Evolutionary conservation across 2,329 filamentous ascomycete species (phyloP).

Genomic region (Cladophialophora chaetospira): DNA sequence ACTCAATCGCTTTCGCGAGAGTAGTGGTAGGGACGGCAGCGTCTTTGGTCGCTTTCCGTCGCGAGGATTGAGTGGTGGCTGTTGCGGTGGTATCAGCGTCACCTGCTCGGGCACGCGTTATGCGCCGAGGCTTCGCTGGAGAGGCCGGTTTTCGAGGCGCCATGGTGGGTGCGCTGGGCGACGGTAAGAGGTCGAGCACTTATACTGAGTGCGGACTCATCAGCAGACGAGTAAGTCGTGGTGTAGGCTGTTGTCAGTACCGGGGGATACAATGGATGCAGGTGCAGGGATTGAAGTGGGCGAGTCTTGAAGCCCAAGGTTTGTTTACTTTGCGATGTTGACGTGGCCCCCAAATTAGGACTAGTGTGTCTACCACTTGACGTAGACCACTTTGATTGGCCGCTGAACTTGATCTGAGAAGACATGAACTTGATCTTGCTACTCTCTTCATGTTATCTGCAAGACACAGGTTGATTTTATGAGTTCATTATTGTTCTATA

Average conservation of each 20-base stretch:
- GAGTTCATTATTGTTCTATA: constrained; percentile 4
- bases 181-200: no score
- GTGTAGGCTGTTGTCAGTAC: neutral
- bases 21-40: constrained; percentile 25
- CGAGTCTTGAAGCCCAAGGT: neutral
- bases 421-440: neutral
- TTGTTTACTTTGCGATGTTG: constrained; percentile 13
- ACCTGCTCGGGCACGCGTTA: constrained; percentile 38
- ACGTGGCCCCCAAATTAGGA: neutral
- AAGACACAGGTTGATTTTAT: neutral
- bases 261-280: no score
- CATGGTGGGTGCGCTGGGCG: constrained; percentile 18
- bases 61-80: constrained; percentile 13
- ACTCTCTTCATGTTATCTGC: neutral
- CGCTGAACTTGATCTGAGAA: neutral
- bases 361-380: neutral
- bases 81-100: constrained; percentile 18
- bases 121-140: constrained; percentile 36
- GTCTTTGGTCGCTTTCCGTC: constrained; percentile 24
- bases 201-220: no score
- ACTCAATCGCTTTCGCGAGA: constrained; percentile 27
- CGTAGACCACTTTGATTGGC: neutral
- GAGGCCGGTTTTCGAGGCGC: constrained; percentile 32
- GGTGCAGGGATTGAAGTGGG: neutral
- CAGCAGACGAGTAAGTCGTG: no score